Conservation (phyloP, 1,139 yeast genomes). For the Kodamaea ohmeri region DNA sequence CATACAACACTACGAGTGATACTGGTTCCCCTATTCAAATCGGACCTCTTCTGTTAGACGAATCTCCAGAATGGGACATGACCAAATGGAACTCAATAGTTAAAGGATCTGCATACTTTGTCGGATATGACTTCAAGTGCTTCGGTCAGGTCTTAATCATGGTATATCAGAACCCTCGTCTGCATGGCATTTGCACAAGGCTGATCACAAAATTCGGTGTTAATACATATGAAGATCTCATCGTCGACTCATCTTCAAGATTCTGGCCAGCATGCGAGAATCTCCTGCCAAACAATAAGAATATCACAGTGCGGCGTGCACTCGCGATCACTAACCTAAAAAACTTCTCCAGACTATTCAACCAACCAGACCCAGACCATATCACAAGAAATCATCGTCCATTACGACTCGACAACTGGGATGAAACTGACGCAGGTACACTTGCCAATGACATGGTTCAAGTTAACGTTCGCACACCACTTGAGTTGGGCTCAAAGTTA, state of each 20-base stretch:
- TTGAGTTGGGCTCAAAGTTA: constrained; percentile 53
- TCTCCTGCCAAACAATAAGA: constrained; percentile 46
- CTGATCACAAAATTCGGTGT: constrained; percentile 72
- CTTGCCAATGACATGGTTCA: constrained; percentile 61
- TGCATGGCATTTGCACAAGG: constrained; percentile 54
- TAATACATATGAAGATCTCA: constrained; percentile 57
- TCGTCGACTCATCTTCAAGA: constrained; percentile 59
- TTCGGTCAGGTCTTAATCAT: constrained; percentile 54
- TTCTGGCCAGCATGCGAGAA: constrained; percentile 81
- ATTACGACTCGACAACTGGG: constrained; percentile 38
- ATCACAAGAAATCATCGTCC: not conserved
- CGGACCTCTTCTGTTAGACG: constrained; percentile 4
- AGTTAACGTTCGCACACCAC: constrained; percentile 49
- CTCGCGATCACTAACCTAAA: constrained; percentile 73
- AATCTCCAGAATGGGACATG: constrained; percentile 5
- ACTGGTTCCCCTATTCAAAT: constrained; percentile 4
- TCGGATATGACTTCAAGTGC: constrained; percentile 49
- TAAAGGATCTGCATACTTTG: constrained; percentile 53
- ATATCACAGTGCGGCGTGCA: constrained; percentile 66
- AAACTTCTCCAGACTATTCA: constrained; percentile 65
- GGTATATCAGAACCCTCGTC: constrained; percentile 44
- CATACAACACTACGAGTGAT: not conserved
- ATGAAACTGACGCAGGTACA: constrained; percentile 79
- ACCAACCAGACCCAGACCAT: not conserved
- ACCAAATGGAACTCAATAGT: constrained; percentile 26